Conservation (phyloP, 345 rosid genomes). For the Eucalyptus fibrosa region DNA sequence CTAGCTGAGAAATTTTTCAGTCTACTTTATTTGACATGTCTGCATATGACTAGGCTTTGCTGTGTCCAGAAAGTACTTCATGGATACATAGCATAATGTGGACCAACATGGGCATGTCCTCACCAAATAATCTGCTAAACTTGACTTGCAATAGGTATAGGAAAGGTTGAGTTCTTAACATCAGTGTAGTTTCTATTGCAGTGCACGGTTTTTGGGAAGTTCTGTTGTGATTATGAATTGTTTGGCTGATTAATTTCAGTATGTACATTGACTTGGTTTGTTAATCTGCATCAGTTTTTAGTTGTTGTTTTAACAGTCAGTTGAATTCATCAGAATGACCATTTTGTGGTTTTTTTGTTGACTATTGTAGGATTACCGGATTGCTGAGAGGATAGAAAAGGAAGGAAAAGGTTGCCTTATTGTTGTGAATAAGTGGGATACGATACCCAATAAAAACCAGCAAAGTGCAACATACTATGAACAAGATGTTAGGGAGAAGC, state of each 20-base stretch:
- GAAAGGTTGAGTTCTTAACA: not conserved
- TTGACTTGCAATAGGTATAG: not conserved
- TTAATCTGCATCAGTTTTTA: not conserved
- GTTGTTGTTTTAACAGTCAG: not conserved
- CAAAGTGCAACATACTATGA: slow-evolving; percentile 65
- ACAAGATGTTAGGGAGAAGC: slow-evolving; percentile 88
- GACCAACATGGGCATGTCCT: not conserved
- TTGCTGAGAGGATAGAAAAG: slow-evolving; percentile 89
- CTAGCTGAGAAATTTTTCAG: not conserved
- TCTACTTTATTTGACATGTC: not conserved
- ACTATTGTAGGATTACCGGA: slow-evolving; percentile 52
- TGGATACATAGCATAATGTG: not conserved
- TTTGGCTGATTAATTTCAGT: not conserved
- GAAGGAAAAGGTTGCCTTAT: slow-evolving; percentile 95
- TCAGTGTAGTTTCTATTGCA: not conserved
- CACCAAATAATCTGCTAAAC: not conserved
- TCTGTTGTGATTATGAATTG: not conserved
- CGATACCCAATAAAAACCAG: slow-evolving; percentile 86
- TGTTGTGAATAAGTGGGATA: slow-evolving; percentile 99
- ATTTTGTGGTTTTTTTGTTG: not conserved
- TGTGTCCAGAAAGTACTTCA: not conserved
- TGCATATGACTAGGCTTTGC: not conserved
- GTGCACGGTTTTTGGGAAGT: not conserved
- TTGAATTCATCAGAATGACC: not conserved
- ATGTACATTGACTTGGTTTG: not conserved